phyloP scores from a whole-genome alignment of 192 early-diverging fungal genomes.

The Coemansia sp. region DNA sequence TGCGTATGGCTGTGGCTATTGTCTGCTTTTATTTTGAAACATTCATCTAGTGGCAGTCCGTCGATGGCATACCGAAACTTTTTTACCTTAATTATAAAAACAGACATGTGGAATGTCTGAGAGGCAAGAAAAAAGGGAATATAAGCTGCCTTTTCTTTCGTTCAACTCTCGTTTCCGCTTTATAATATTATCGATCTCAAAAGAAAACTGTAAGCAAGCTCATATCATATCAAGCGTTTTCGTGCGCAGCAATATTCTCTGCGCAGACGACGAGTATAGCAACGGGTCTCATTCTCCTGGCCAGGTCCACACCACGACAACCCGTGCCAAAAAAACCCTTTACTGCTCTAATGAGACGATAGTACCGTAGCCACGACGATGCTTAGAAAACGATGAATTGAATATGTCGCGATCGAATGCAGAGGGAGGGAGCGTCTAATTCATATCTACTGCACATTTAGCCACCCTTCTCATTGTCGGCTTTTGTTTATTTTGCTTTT shows the following conservation, averaged over 20 bases:
- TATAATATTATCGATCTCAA: not conserved
- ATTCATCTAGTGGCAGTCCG: not conserved
- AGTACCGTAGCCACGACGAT: not conserved
- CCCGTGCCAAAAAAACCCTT: not conserved
- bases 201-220: not conserved
- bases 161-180: not conserved
- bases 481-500: slow-evolving; percentile 10
- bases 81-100: not conserved
- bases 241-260: not conserved
- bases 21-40: not conserved
- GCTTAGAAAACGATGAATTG: too few species aligned
- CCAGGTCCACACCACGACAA: not conserved
- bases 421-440: not conserved
- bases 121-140: not conserved
- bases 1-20: not conserved
- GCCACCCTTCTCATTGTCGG: not conserved
- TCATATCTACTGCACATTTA: not conserved
- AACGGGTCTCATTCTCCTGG: not conserved
- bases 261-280: not conserved
- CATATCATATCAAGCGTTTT: not conserved
- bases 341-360: not conserved
- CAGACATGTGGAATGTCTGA: not conserved
- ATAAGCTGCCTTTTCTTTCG: not conserved
- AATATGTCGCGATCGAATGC: not conserved
- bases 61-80: not conserved